Conservation (phyloP, 1,284 basidiomycete genomes). For the Cerrena zonata region DNA sequence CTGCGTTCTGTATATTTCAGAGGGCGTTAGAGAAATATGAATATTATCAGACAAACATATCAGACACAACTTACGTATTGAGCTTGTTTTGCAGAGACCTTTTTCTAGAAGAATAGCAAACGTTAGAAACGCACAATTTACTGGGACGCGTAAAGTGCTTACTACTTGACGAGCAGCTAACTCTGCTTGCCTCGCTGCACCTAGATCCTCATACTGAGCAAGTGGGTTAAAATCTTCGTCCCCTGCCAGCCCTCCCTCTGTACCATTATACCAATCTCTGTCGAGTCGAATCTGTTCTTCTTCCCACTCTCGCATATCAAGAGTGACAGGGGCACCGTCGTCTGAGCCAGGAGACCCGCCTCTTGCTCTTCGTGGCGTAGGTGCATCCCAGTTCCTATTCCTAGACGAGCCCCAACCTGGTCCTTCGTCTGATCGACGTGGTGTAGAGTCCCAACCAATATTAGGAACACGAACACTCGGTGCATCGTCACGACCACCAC, state of each 20-base stretch:
- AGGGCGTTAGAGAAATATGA: not conserved
- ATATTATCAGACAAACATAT: constrained; percentile 5
- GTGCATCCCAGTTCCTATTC: constrained; percentile 76
- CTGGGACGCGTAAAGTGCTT: too few species aligned
- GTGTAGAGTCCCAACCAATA: constrained; percentile 86
- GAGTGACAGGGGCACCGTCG: constrained; percentile 48
- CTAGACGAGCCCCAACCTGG: constrained; percentile 34
- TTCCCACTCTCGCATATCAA: constrained; percentile 85
- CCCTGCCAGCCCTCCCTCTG: constrained; percentile 80
- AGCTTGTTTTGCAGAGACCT: constrained; percentile 85
- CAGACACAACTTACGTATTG: constrained; percentile 68
- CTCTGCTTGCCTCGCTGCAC: constrained; percentile 68
- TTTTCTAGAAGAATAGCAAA: constrained; percentile 44
- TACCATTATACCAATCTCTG: constrained; percentile 89
- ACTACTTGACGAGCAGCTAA: constrained; percentile 75
- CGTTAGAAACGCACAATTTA: too few species aligned
- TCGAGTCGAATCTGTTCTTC: constrained; percentile 87
- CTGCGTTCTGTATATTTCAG: constrained; percentile 84
- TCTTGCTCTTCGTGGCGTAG: constrained; percentile 68
- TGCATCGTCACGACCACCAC: constrained; percentile 58
- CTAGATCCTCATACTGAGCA: constrained; percentile 83
- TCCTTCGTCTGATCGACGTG: constrained; percentile 57
- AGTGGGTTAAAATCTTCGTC: constrained; percentile 92
- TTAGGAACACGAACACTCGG: constrained; percentile 86
- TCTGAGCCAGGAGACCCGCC: constrained; percentile 50